phyloP scores from a whole-genome alignment of 225 moss, liverwort and hornwort species.

The Pseudoscleropodium purum region DNA sequence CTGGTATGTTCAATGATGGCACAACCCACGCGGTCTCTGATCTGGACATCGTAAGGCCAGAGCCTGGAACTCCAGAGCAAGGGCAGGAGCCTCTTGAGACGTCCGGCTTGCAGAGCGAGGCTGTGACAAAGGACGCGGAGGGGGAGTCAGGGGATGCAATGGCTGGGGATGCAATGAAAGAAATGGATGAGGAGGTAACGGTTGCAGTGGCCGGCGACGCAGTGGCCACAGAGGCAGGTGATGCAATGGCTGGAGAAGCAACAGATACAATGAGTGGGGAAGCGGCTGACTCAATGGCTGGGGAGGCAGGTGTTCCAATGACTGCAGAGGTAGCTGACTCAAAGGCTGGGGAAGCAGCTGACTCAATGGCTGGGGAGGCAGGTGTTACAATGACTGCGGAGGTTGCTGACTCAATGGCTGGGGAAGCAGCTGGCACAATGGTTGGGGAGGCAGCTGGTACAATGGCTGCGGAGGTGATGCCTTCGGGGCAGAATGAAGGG shows the following conservation, averaged over 20 bases:
- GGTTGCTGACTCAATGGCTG: background rate
- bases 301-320: too few relatives aligned
- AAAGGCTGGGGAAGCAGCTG: background rate
- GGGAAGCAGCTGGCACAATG: background rate
- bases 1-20: conserved; percentile 22
- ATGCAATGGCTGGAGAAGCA: background rate
- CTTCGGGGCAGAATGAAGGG: background rate
- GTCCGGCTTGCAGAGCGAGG: background rate
- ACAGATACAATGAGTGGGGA: background rate
- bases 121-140: background rate
- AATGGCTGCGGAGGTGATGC: background rate
- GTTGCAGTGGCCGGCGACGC: background rate
- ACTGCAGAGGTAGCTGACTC: background rate
- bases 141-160: background rate
- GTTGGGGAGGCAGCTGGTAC: background rate
- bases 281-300: background rate
- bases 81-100: background rate
- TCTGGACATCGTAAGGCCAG: conserved; percentile 9
- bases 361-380: background rate
- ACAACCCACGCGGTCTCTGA: conserved; percentile 1
- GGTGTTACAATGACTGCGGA: background rate
- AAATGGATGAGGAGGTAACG: background rate
- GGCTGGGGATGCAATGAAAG: background rate
- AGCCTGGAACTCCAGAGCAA: conserved; percentile 5
- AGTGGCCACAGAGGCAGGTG: background rate